Conservation (phyloP, 345 rosid species). For the Sisymbrium irio region DNA sequence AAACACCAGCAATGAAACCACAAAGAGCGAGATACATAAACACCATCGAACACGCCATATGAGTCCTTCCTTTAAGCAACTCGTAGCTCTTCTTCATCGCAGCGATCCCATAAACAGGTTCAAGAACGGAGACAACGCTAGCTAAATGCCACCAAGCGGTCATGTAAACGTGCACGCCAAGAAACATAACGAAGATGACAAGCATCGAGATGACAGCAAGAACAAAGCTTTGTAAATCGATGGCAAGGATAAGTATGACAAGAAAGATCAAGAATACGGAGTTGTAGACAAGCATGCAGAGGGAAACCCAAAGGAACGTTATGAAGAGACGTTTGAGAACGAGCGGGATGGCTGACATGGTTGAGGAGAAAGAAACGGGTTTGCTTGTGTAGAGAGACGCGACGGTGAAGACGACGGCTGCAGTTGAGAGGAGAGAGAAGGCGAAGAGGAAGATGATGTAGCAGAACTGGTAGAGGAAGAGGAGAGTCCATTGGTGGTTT, state of each 20-base stretch:
- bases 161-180: conserved; percentile 79
- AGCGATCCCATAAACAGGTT: conserved; percentile 60
- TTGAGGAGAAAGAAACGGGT: conserved; percentile 72
- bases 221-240: conserved; percentile 45
- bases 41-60: conserved; percentile 60
- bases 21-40: conserved; percentile 58
- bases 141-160: conserved; percentile 95
- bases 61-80: conserved; percentile 65
- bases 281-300: conserved; percentile 71
- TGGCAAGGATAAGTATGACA: conserved; percentile 48
- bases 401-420: conserved; percentile 93
- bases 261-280: conserved; percentile 46
- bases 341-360: conserved; percentile 71
- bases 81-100: conserved; percentile 95
- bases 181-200: conserved; percentile 47
- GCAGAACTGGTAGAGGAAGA: conserved; percentile 61
- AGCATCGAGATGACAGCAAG: conserved; percentile 45
- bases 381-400: conserved; percentile 87
- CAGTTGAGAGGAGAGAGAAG: conserved; percentile 93
- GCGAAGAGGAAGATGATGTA: conserved; percentile 87
- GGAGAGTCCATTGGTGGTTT: conserved; percentile 69
- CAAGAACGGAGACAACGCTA: conserved; percentile 90
- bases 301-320: conserved; percentile 74
- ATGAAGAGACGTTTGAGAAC: conserved; percentile 77
- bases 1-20: conserved; percentile 41